phyloP scores from a whole-genome alignment of 1,139 yeast species.

The Schizosaccharomyces versatilis region DNA sequence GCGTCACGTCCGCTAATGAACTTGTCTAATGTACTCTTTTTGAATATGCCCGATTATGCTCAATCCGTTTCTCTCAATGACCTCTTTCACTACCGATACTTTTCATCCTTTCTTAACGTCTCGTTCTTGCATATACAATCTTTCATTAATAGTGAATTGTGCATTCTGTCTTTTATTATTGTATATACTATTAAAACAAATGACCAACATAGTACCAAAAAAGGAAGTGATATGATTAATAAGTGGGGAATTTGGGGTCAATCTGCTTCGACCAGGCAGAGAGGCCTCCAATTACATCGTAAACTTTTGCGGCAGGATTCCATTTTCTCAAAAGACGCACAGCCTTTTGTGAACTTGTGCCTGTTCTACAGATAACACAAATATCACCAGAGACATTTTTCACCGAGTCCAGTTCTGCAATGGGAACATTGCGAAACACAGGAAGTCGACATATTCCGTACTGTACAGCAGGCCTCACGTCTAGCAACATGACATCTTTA shows the following conservation, averaged over 20 bases:
- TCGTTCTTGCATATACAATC: too few species aligned
- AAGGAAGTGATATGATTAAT: slow-evolving; percentile 19
- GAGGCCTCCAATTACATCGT: slow-evolving; percentile 61
- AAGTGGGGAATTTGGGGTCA: slow-evolving; percentile 44
- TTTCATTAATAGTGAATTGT: too few species aligned
- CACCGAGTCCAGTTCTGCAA: slow-evolving; percentile 22
- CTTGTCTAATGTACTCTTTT: too few species aligned
- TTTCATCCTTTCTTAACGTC: too few species aligned
- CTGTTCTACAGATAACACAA: slow-evolving; percentile 54
- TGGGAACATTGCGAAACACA: slow-evolving; percentile 40
- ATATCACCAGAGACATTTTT: slow-evolving; percentile 10
- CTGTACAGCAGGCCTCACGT: slow-evolving; percentile 67
- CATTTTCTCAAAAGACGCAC: slow-evolving; percentile 32
- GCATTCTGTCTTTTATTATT: too few species aligned
- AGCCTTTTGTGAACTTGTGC: slow-evolving; percentile 78
- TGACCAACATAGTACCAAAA: background rate
- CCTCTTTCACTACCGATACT: too few species aligned
- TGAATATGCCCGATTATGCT: too few species aligned
- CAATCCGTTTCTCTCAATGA: too few species aligned
- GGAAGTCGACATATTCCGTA: slow-evolving; percentile 43
- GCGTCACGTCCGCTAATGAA: too few species aligned
- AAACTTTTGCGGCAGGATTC: slow-evolving; percentile 28
- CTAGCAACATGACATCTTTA: slow-evolving; percentile 37
- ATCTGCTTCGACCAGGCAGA: slow-evolving; percentile 43
- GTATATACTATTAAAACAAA: background rate